Conservation (phyloP, 2,329 filamentous ascomycete genomes). For the Cladophialophora carrionii region DNA sequence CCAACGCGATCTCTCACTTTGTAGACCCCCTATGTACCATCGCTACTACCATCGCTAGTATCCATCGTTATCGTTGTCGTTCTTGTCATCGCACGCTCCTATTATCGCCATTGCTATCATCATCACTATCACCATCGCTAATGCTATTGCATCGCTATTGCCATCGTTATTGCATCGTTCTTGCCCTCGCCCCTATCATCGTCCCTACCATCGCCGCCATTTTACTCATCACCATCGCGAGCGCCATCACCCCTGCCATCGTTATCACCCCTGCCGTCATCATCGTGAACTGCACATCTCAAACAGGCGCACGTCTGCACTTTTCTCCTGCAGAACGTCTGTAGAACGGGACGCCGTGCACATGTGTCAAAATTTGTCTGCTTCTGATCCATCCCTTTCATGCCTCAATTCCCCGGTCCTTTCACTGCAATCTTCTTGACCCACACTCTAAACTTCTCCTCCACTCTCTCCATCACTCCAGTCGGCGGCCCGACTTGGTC, state of each 20-base stretch:
- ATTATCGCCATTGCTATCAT: background rate
- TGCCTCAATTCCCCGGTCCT: conserved; percentile 35
- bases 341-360: background rate
- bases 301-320: background rate
- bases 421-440: conserved; percentile 31
- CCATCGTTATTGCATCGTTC: too few relatives aligned
- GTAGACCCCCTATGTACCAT: too few relatives aligned
- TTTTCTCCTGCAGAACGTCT: background rate
- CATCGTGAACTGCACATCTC: background rate
- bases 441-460: conserved; percentile 35
- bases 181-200: too few relatives aligned
- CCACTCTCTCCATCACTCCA: conserved; percentile 10
- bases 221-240: background rate
- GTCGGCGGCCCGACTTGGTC: background rate
- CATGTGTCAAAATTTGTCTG: background rate
- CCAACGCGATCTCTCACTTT: too few relatives aligned
- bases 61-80: too few relatives aligned
- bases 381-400: background rate
- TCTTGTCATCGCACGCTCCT: background rate
- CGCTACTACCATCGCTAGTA: too few relatives aligned
- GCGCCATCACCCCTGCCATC: background rate
- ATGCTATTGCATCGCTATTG: too few relatives aligned
- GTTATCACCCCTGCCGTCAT: too few relatives aligned
- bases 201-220: too few relatives aligned
- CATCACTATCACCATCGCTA: background rate